Conservation (phyloP, 2,329 filamentous ascomycete species). For the Pezicula radicicola region DNA sequence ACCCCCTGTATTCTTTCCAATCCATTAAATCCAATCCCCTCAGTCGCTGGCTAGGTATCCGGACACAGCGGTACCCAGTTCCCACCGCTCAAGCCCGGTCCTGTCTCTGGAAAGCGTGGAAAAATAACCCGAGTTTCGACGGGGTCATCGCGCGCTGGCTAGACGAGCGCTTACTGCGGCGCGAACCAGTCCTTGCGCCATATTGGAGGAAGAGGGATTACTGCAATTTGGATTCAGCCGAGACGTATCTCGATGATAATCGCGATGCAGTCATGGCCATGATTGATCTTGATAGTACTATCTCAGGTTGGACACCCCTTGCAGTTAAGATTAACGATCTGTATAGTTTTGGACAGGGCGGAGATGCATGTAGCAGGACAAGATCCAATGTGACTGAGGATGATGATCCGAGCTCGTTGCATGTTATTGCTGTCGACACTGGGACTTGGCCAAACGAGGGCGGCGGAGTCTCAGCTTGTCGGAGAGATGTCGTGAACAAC, state of each 20-base stretch:
- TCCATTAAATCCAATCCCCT: conserved; percentile 23
- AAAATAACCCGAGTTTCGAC: conserved; percentile 39
- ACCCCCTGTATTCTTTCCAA: conserved; percentile 47
- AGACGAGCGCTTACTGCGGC: conserved; percentile 40
- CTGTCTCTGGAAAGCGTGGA: conserved; percentile 45
- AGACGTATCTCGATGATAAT: conserved; percentile 36
- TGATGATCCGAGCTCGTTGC: conserved; percentile 33
- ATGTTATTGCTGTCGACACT: conserved; percentile 36
- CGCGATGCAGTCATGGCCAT: conserved; percentile 29
- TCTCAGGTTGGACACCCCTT: conserved; percentile 30
- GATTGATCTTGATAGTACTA: conserved; percentile 29
- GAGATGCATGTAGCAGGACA: conserved; percentile 33
- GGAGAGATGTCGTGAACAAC: conserved; percentile 47
- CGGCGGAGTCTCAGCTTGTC: conserved; percentile 47
- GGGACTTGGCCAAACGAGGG: conserved; percentile 29
- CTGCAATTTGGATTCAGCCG: conserved; percentile 35
- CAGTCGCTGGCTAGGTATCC: conserved; percentile 31
- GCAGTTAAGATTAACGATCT: conserved; percentile 34
- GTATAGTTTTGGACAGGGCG: conserved; percentile 33
- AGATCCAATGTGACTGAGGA: conserved; percentile 34
- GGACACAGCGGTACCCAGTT: conserved; percentile 33
- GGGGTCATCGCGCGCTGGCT: conserved; percentile 44
- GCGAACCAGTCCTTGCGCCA: conserved; percentile 34
- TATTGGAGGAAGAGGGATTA: conserved; percentile 37
- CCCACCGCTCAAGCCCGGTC: conserved; percentile 42